These are phyloP conservation scores for Phaeosphaeria sp. DNA, from an alignment of 2,329 filamentous ascomycete genomes.

Conservation along the genomic window DNA sequence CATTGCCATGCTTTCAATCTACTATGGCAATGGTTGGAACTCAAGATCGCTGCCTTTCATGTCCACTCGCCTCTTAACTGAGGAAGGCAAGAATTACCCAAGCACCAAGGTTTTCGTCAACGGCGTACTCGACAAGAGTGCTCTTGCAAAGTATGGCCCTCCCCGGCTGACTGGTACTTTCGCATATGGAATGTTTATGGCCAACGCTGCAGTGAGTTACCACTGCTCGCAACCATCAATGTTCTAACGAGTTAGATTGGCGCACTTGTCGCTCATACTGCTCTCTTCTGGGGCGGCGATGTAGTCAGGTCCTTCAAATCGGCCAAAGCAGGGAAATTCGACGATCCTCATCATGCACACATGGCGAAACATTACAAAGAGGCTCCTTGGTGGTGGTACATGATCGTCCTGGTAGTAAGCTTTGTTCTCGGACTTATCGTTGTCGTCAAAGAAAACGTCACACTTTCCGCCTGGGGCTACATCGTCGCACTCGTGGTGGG, in stretches of 20 bases:
- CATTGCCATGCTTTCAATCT: conserved; percentile 17
- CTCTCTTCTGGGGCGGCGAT: conserved; percentile 22
- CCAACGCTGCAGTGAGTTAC: conserved; percentile 17
- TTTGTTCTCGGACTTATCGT: conserved; percentile 20
- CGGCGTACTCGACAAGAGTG: conserved; percentile 17
- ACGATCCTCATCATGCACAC: conserved; percentile 17
- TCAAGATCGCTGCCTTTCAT: conserved; percentile 19
- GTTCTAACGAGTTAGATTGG: conserved; percentile 13
- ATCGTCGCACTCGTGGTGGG: conserved; percentile 14
- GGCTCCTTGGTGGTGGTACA: conserved; percentile 23
- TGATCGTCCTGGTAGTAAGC: conserved; percentile 14
- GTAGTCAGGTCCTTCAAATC: conserved; percentile 15
- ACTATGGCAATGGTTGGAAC: conserved; percentile 22
- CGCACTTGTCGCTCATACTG: conserved; percentile 15
- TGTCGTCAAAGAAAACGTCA: conserved; percentile 20
- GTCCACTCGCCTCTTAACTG: conserved; percentile 20
- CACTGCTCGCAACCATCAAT: not conserved
- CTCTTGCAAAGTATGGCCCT: conserved; percentile 16
- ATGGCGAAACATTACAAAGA: conserved; percentile 21
- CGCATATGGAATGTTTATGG: conserved; percentile 24
- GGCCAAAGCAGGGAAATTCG: conserved; percentile 14
- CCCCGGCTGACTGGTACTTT: conserved; percentile 18
- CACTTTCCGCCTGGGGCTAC: conserved; percentile 19
- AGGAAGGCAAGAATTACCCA: conserved; percentile 13
- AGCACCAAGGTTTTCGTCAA: conserved; percentile 17